Conservation (phyloP, 108 stramenopile genomes). For the Discostella pseudostelligera region DNA sequence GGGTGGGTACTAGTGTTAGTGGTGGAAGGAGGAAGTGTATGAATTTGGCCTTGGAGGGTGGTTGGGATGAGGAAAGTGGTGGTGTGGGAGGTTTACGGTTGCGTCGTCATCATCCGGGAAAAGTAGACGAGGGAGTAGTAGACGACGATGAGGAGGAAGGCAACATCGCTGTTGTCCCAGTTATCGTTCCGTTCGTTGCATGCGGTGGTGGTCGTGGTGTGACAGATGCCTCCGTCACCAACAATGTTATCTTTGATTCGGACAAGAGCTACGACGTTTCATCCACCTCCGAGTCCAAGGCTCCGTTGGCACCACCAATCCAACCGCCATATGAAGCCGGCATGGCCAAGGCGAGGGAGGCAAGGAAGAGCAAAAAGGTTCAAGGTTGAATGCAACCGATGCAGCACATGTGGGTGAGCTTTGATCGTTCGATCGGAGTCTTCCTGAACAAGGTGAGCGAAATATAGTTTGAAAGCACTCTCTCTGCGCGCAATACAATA, state of each 20-base stretch:
- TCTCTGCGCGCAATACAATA: no score
- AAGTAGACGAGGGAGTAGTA: not conserved
- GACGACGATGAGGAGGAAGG: conserved; percentile 2
- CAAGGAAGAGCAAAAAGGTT: conserved; percentile 1
- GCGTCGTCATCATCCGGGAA: not conserved
- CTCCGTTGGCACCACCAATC: conserved; percentile 73
- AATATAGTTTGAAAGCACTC: no score
- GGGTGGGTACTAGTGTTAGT: no score
- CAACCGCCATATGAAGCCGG: conserved; percentile 68
- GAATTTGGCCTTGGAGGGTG: conserved; percentile 64
- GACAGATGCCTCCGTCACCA: conserved; percentile 15
- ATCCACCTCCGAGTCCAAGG: conserved; percentile 37
- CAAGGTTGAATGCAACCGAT: not conserved
- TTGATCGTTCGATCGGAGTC: no score
- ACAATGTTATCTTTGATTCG: conserved; percentile 60
- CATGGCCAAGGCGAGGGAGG: conserved; percentile 48
- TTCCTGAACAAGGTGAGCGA: conserved; percentile 12
- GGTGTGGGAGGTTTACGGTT: conserved; percentile 42
- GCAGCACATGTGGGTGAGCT: no score
- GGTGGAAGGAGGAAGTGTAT: conserved; percentile 11
- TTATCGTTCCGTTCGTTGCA: conserved; percentile 73
- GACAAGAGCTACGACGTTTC: conserved; percentile 79
- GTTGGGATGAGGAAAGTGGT: conserved; percentile 39
- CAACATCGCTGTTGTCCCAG: conserved; percentile 25
- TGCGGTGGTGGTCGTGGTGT: conserved; percentile 67